Evolutionary conservation across 208 protist species (phyloP), one percentile per base, ranked within the genome.

Genomic region (Acanthamoeba triangularis): DNA sequence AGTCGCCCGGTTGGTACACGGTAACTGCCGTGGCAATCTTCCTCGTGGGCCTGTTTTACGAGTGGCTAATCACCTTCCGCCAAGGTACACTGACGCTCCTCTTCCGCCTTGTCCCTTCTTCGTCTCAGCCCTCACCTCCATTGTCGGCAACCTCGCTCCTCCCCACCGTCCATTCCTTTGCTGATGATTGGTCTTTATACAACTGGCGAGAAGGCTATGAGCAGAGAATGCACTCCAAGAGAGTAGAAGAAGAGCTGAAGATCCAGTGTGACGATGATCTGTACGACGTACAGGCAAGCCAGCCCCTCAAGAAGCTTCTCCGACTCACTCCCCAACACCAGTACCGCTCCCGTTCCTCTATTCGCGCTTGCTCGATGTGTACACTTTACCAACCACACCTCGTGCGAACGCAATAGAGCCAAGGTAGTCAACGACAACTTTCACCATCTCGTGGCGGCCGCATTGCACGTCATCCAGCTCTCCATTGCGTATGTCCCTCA

Each of bases 61-160:
- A 90, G 54, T 90, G 82, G 82, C 41, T 90, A 5, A 90, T 90
- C 82, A 90, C 44, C 30, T 90, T 90, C 49, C 47, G 82, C 10
- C 82, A 90, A 61, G 82, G 82, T 90, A 78, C 56, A 28, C 6
- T 25, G 13, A 3, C 23, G 4, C 56, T 61, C 56, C 56, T 61
- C 23, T 61, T 16, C 56, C 56, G 56, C 56, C 13, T 3, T 61
- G 56, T 25, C 20, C 11, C 8, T 61, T 14, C 56, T 61, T 61
- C 56, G 11, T 47, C 0, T 13, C 41, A 47, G 6, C 14, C 56
- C 56, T 61, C 56, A 61, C 23, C 18, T 61, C 6, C 56, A 16
- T 28, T 28, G 28, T n/a, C 18, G 25, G 1, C 3, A 6, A 3
- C 13, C 13, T 11, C 7, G 30, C 41, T 8, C 11, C 41, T 47